Evolutionary conservation across 1,284 basidiomycete genomes (phyloP).

Genomic region (Uromyces viciae-fabae): DNA sequence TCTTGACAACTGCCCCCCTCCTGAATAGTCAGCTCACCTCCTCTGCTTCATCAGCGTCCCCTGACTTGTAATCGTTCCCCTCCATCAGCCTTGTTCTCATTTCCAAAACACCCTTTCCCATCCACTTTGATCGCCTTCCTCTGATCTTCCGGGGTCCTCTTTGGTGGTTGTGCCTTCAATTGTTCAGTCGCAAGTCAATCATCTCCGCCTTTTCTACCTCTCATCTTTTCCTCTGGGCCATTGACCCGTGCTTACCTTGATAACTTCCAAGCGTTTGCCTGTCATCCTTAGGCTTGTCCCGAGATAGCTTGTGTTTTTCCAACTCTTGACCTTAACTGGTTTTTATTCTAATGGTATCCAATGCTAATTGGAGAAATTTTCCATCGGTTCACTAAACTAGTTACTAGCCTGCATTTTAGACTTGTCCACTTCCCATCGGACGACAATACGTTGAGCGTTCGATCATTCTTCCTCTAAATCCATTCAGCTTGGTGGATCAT

Average conservation of each 20-base stretch:
- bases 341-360: too few species aligned
- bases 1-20: slow-evolving; percentile 22
- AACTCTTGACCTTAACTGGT: too few species aligned
- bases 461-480: not conserved
- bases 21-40: slow-evolving; percentile 40
- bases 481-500: not conserved
- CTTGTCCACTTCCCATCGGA: too few species aligned
- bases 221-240: not conserved
- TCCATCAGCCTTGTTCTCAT: not conserved
- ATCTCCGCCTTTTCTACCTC: not conserved
- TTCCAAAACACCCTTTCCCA: not conserved
- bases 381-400: too few species aligned
- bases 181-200: not conserved
- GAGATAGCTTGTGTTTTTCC: too few species aligned
- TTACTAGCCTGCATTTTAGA: too few species aligned
- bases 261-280: not conserved
- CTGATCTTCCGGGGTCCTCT: not conserved
- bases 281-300: not conserved
- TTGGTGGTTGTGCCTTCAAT: not conserved
- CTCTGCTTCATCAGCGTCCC: not conserved
- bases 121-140: not conserved
- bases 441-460: not conserved
- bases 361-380: too few species aligned
- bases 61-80: not conserved
- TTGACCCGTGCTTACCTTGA: not conserved